Conservation (phyloP, 164 flowering plant species). For the Berberis vulgaris region DNA sequence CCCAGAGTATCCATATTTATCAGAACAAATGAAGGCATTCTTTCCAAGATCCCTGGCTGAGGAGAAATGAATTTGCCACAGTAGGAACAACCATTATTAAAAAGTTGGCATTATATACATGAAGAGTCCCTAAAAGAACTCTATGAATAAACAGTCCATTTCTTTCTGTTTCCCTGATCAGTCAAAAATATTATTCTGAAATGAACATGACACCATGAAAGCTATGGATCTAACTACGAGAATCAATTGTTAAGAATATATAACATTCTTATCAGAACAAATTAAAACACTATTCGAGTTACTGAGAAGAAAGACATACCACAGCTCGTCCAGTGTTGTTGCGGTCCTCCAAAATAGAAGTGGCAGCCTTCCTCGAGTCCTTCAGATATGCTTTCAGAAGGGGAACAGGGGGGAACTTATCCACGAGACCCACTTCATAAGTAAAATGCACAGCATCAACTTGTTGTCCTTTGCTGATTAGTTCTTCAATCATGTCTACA, state of each 20-base stretch:
- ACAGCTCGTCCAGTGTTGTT: slow-evolving; percentile 58
- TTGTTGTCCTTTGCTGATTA: slow-evolving; percentile 83
- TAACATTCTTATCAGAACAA: neutral
- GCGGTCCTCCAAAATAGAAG: slow-evolving; percentile 58
- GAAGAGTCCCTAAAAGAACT: too few relatives aligned
- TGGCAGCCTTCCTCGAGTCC: slow-evolving; percentile 74
- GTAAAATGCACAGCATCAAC: slow-evolving; percentile 97
- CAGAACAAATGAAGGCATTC: too few relatives aligned
- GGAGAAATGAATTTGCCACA: too few relatives aligned
- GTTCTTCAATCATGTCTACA: slow-evolving; percentile 88
- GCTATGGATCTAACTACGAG: neutral
- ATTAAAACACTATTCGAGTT: neutral
- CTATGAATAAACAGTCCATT: too few relatives aligned
- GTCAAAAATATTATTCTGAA: neutral
- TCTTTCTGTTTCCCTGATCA: neutral
- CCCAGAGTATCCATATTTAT: too few relatives aligned
- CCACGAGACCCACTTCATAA: slow-evolving; percentile 78
- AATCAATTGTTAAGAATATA: neutral
- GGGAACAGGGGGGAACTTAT: slow-evolving; percentile 83
- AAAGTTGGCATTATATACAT: too few relatives aligned
- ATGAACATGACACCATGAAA: neutral
- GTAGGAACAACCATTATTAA: too few relatives aligned
- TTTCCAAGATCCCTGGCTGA: too few relatives aligned
- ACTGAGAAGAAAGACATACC: slow-evolving; percentile 29
- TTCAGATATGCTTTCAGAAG: slow-evolving; percentile 73